Conservation (phyloP, 2,329 filamentous ascomycete species). For the Colletotrichum aenigma region DNA sequence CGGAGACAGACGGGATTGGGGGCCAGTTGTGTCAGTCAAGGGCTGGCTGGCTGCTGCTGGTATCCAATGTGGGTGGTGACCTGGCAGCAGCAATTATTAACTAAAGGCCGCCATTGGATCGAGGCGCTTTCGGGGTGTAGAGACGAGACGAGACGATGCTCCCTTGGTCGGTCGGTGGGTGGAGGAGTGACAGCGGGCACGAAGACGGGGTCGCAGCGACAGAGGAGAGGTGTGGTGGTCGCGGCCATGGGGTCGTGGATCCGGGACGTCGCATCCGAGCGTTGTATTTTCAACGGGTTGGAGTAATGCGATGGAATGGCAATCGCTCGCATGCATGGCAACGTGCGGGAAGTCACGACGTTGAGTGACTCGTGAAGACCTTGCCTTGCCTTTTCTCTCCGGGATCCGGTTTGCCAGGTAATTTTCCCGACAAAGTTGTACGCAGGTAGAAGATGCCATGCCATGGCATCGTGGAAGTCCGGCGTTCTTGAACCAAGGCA, state of each 20-base stretch:
- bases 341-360: neutral
- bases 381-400: neutral
- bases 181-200: neutral
- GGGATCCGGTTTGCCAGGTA: neutral
- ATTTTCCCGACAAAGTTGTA: neutral
- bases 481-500: neutral
- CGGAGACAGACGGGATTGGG: neutral
- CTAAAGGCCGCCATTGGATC: neutral
- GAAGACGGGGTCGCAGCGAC: neutral
- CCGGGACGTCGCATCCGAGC: slow-evolving; percentile 5
- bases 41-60: neutral
- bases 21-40: neutral
- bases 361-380: neutral
- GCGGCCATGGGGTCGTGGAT: neutral
- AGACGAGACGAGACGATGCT: slow-evolving; percentile 6
- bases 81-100: neutral
- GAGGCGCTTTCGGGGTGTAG: neutral
- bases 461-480: neutral
- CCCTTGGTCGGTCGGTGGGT: neutral
- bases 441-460: neutral
- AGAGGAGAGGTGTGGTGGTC: neutral
- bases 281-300: neutral
- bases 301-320: neutral
- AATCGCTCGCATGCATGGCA: neutral
- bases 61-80: neutral